A percentile compares a stretch with the other conserved stretches of the same genome.
Conservation (phyloP, 768 basidiomycete species). For the Tricholoma bakamatsutake region DNA sequence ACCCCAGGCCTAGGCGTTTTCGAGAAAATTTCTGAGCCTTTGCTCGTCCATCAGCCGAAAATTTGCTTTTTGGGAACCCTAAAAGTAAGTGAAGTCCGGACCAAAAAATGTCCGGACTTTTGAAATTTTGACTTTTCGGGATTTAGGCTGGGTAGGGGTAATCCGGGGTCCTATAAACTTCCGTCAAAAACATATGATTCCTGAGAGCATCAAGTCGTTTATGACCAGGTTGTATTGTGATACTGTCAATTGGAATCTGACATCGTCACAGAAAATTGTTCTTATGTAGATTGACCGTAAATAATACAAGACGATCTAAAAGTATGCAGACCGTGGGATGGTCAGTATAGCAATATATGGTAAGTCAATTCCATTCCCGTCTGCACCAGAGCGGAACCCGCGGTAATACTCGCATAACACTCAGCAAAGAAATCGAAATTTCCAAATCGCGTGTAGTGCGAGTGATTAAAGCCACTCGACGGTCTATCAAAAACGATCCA, state of each 20-base stretch:
- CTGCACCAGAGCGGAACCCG: background rate
- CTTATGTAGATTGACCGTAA: background rate
- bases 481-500: conserved; percentile 26
- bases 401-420: background rate
- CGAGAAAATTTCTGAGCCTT: too few relatives aligned
- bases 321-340: background rate
- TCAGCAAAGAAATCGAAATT: background rate
- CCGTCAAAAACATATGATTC: background rate
- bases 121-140: background rate
- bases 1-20: too few relatives aligned
- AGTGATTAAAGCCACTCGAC: conserved; percentile 41
- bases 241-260: background rate
- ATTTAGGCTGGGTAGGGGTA: background rate
- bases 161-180: too few relatives aligned
- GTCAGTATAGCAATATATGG: background rate
- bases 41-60: too few relatives aligned
- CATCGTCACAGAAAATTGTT: background rate
- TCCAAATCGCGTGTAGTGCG: background rate
- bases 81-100: too few relatives aligned
- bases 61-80: too few relatives aligned
- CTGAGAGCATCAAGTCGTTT: background rate
- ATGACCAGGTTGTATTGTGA: background rate
- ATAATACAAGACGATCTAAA: background rate
- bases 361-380: too few relatives aligned
- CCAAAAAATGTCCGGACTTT: too few relatives aligned